These are phyloP conservation scores for Candolleomyces eurysporus DNA, from an alignment of 768 basidiomycete species.

Conservation along the genomic window DNA sequence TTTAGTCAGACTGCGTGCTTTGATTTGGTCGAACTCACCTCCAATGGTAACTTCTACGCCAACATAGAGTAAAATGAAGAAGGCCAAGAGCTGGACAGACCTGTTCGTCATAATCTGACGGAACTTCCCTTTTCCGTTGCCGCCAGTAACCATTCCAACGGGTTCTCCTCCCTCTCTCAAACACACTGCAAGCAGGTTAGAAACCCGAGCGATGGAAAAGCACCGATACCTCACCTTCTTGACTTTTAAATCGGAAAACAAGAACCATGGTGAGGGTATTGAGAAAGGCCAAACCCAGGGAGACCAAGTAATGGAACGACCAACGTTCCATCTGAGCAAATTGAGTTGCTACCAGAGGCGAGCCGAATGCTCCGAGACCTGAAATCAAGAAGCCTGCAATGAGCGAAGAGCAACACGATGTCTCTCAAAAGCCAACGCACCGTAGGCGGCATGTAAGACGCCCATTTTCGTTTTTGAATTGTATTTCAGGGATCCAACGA, in stretches of 20 bases:
- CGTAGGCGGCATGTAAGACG: constrained; percentile 63
- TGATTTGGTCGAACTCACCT: constrained; percentile 24
- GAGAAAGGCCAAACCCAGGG: constrained; percentile 60
- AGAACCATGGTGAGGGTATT: constrained; percentile 51
- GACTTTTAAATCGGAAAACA: constrained; percentile 68
- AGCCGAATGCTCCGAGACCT: constrained; percentile 64
- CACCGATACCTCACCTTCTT: constrained; percentile 51
- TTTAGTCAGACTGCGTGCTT: not conserved
- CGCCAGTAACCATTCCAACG: constrained; percentile 25
- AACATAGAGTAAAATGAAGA: constrained; percentile 66
- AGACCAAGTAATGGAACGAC: constrained; percentile 77
- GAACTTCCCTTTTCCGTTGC: constrained; percentile 21
- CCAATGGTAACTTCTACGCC: constrained; percentile 65
- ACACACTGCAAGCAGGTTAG: constrained; percentile 40
- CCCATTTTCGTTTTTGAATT: constrained; percentile 67
- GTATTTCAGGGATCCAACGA: constrained; percentile 55
- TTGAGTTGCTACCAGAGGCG: constrained; percentile 80
- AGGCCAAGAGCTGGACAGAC: constrained; percentile 59
- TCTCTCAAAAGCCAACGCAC: constrained; percentile 23
- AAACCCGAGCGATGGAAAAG: not conserved
- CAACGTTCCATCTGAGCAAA: constrained; percentile 65
- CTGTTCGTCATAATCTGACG: constrained; percentile 51
- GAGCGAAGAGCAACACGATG: not conserved
- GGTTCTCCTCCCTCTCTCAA: constrained; percentile 51
- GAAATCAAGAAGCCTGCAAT: not conserved